Evolutionary conservation across 768 basidiomycete species (phyloP), one percentile per base, ranked within the genome.

Genomic region (Boletus coccyginus): DNA sequence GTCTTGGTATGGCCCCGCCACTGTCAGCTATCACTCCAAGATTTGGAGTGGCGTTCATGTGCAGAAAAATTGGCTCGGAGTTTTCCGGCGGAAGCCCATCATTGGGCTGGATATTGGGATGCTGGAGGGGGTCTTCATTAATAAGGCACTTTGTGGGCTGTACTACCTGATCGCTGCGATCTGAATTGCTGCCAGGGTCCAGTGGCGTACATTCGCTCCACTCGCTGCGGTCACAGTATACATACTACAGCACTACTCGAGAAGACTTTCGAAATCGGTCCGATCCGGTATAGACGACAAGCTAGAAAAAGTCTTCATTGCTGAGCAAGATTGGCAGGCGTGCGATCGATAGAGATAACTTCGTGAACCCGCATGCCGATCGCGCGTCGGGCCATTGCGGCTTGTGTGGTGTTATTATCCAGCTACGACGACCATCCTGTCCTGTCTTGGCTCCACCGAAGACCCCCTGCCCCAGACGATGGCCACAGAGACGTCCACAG

Each of bases 381-480:
- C 35, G 41, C 36, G n/a, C 16, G 21, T 50, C 55, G 55, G 49
- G 19, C 19, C 38, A 38, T 50, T 9, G 31, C 55, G 49, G 55
- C 21, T n/a, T 32, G 7, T 8, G 29, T 36, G 11, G 46, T 33
- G 13, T 44, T 32, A 29, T 38, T 14, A 35, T 38, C 58, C 9
- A 16, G 40, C 46, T 41, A 61, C 60, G 54, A 57, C 58, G 40
- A 46, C 55, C 13, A 52, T 17, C 46, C 17, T 42, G 24, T 21
- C 58, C 46, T 39, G 44, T 52, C 55, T 46, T 32, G 29, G 60
- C 24, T 56, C 27, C 35, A 33, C 27, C 8, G 31, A 35, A 17
- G 24, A 21, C 21, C 14, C 45, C 2, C 43, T 31, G 16, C 45
- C 19, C 29, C 13, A 24, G 33, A 53, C 32, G 39, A 60, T 55